A percentile compares a stretch with the other conserved stretches of the same genome.
Evolutionary conservation across 441 rosid species (phyloP).

Genomic region (Cnidoscolus chayamansa): DNA sequence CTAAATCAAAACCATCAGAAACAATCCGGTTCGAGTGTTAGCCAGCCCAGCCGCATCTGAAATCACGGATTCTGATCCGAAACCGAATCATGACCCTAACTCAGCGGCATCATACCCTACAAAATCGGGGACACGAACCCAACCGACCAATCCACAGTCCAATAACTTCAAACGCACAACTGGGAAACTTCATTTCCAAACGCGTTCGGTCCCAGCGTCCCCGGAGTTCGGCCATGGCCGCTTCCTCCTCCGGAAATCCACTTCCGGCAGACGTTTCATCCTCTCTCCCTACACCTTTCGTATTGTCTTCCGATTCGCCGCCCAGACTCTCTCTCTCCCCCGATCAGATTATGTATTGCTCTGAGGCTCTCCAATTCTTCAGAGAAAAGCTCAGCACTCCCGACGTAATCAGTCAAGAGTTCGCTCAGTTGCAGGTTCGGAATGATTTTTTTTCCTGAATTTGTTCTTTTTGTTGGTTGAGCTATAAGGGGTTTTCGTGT

Average conservation of each 20-base stretch:
- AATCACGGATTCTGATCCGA: no score
- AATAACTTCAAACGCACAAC: constrained; percentile 12
- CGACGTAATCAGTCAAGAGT: constrained; percentile 47
- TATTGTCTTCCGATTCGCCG: constrained; percentile 49
- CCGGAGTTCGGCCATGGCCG: constrained; percentile 31
- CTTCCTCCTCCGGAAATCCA: constrained; percentile 23
- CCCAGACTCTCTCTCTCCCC: constrained; percentile 42
- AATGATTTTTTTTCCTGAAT: background rate
- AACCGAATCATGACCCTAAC: no score
- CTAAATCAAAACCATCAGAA: no score
- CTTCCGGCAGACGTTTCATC: background rate
- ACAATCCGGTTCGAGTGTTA: no score
- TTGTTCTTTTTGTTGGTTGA: background rate
- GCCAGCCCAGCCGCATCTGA: no score
- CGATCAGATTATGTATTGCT: constrained; percentile 58
- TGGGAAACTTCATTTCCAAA: constrained; percentile 55
- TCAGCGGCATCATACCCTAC: background rate
- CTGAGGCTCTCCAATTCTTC: constrained; percentile 52
- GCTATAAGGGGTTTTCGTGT: background rate
- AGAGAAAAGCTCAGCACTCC: constrained; percentile 39
- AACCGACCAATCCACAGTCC: no score
- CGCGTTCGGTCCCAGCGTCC: constrained; percentile 37
- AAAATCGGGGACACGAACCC: background rate
- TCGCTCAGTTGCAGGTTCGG: constrained; percentile 53
- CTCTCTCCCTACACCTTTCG: constrained; percentile 22